Percentiles rank a stretch among this genome's conserved stretches.
Conservation (phyloP, 1,284 basidiomycete species). For the Ustilago lituana region DNA sequence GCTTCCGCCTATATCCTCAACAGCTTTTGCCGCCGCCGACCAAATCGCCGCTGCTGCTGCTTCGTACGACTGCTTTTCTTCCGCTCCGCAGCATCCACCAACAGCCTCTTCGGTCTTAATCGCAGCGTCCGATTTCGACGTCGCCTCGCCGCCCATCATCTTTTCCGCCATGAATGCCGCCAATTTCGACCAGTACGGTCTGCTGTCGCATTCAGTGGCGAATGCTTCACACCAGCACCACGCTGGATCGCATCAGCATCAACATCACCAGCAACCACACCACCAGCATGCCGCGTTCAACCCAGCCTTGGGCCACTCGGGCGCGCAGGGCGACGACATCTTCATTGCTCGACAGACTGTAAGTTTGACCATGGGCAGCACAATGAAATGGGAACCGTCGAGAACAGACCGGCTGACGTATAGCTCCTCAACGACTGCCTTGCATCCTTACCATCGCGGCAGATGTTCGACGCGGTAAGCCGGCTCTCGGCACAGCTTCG, state of each 20-base stretch:
- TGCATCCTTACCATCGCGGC: background rate
- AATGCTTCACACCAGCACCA: conserved; percentile 46
- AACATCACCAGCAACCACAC: conserved; percentile 38
- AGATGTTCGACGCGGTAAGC: conserved; percentile 55
- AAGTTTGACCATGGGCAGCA: conserved; percentile 7
- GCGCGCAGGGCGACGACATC: conserved; percentile 45
- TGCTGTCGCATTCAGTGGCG: conserved; percentile 45
- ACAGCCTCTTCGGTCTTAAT: conserved; percentile 19
- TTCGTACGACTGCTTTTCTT: too few relatives aligned
- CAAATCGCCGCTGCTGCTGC: too few relatives aligned
- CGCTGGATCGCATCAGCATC: conserved; percentile 45
- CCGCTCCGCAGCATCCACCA: background rate
- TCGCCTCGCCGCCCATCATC: conserved; percentile 41
- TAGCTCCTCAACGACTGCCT: too few relatives aligned
- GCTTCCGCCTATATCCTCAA: background rate
- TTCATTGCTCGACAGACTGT: conserved; percentile 49
- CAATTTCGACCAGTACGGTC: conserved; percentile 51
- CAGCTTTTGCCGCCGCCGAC: background rate
- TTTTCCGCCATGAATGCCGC: conserved; percentile 49
- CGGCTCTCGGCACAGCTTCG: conserved; percentile 51
- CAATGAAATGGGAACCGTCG: background rate
- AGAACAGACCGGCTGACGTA: too few relatives aligned
- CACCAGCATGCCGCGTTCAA: conserved; percentile 49
- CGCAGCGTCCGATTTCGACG: conserved; percentile 43
- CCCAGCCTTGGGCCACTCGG: conserved; percentile 36